Evolutionary conservation across 441 rosid genomes (phyloP).

Genomic region (Mallotus japonicus): DNA sequence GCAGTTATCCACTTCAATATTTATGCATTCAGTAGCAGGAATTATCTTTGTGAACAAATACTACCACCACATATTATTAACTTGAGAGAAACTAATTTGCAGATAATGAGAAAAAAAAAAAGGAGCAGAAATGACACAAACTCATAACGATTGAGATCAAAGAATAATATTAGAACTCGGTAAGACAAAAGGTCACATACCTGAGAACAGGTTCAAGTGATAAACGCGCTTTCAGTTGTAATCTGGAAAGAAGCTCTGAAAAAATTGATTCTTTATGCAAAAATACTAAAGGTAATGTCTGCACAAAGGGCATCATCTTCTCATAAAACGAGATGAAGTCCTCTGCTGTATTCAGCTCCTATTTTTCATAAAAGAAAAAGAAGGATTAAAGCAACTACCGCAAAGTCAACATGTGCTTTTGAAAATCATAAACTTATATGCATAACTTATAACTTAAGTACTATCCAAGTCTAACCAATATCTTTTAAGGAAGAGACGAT

Average conservation of each 20-base stretch:
- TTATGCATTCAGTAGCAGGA: not conserved
- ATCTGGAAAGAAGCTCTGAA: constrained; percentile 60
- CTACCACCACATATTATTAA: not conserved
- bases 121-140: not conserved
- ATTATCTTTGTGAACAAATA: not conserved
- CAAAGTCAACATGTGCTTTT: not conserved
- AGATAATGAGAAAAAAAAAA: not conserved
- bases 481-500: too few relatives aligned
- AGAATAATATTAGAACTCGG: not conserved
- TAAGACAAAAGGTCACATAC: constrained; percentile 35
- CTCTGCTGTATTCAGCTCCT: constrained; percentile 94
- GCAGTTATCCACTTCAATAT: not conserved
- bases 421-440: not conserved
- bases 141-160: not conserved
- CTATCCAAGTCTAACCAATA: too few relatives aligned
- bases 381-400: constrained; percentile 2
- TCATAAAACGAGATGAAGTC: constrained; percentile 83
- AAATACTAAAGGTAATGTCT: constrained; percentile 62
- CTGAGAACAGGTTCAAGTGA: constrained; percentile 90
- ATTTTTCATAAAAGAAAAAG: constrained; percentile 23
- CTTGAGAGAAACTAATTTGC: not conserved
- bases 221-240: constrained; percentile 78
- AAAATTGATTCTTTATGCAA: constrained; percentile 73
- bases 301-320: constrained; percentile 71
- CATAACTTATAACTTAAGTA: not conserved